These are phyloP conservation scores for Grigorovia yakushimaensis DNA, from an alignment of 805 yeast genomes.

Conservation along the genomic window DNA sequence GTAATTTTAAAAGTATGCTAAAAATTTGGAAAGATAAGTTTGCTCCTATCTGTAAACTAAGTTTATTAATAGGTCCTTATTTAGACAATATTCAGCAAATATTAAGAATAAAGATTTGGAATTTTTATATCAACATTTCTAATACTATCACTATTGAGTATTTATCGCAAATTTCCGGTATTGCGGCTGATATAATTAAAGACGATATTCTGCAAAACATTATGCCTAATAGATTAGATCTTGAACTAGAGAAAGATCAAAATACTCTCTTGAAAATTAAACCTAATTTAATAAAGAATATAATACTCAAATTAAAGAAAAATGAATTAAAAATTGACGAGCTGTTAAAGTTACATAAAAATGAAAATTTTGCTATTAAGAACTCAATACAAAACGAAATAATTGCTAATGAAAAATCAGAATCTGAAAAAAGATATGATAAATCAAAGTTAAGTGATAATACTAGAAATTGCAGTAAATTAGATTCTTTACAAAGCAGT, in stretches of 20 bases:
- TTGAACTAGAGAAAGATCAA: slow-evolving; percentile 12
- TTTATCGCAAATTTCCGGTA: slow-evolving; percentile 16
- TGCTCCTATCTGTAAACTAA: slow-evolving; percentile 8
- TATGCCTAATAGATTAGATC: slow-evolving; percentile 3
- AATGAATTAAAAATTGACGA: slow-evolving; percentile 2
- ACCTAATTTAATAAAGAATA: slow-evolving; percentile 5
- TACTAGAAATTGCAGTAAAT: not conserved
- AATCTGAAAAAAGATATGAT: not conserved
- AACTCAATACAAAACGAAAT: slow-evolving; percentile 3
- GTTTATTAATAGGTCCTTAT: slow-evolving; percentile 12
- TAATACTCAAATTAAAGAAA: not conserved
- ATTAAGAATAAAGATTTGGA: slow-evolving; percentile 22
- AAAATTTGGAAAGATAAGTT: slow-evolving; percentile 18
- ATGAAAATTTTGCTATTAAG: not conserved
- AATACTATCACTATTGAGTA: slow-evolving; percentile 16
- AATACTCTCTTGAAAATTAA: slow-evolving; percentile 5
- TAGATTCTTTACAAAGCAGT: not conserved
- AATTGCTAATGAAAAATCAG: not conserved
- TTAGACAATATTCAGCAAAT: slow-evolving; percentile 14
- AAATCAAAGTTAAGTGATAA: not conserved
- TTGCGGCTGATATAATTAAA: slow-evolving; percentile 10
- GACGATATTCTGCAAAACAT: slow-evolving; percentile 13
- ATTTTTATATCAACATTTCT: slow-evolving; percentile 23
- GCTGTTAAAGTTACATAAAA: slow-evolving; percentile 1
- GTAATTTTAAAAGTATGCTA: slow-evolving; percentile 19